Evolutionary conservation across 441 rosid genomes (phyloP).

Genomic region (Pelargonium myrrhifolium): DNA sequence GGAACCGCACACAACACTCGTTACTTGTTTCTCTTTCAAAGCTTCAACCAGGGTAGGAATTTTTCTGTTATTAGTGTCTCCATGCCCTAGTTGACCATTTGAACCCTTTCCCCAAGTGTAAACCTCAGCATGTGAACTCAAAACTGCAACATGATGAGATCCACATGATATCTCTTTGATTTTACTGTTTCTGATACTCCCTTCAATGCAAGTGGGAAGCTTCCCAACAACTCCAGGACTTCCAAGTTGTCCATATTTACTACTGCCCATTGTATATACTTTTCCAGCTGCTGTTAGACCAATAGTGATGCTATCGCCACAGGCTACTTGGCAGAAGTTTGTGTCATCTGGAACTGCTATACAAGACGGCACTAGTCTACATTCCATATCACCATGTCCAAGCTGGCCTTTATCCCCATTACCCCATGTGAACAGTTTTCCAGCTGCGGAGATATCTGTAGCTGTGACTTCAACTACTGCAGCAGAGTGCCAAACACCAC

Average conservation of each 20-base stretch:
- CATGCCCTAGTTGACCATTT: constrained; percentile 93
- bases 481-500: constrained; percentile 99
- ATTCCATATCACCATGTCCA: constrained; percentile 89
- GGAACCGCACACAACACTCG: constrained; percentile 77
- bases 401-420: constrained; percentile 93
- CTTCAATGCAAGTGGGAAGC: constrained; percentile 72
- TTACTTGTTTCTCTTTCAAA: constrained; percentile 90
- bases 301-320: constrained; percentile 85
- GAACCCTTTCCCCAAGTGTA: constrained; percentile 98
- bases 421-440: constrained; percentile 95
- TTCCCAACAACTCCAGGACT: constrained; percentile 79
- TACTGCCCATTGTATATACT: constrained; percentile 87
- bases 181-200: constrained; percentile 69
- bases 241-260: constrained; percentile 92
- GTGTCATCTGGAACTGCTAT: constrained; percentile 93
- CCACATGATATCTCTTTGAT: constrained; percentile 93
- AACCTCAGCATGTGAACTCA: constrained; percentile 83
- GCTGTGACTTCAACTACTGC: constrained; percentile 93
- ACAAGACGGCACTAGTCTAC: constrained; percentile 83
- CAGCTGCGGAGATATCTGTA: constrained; percentile 75
- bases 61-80: constrained; percentile 78
- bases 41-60: constrained; percentile 75
- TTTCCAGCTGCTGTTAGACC: constrained; percentile 81
- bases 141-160: constrained; percentile 87
- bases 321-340: constrained; percentile 83